phyloP scores from a whole-genome alignment of 441 rosid genomes.

The Manihot esculenta region DNA sequence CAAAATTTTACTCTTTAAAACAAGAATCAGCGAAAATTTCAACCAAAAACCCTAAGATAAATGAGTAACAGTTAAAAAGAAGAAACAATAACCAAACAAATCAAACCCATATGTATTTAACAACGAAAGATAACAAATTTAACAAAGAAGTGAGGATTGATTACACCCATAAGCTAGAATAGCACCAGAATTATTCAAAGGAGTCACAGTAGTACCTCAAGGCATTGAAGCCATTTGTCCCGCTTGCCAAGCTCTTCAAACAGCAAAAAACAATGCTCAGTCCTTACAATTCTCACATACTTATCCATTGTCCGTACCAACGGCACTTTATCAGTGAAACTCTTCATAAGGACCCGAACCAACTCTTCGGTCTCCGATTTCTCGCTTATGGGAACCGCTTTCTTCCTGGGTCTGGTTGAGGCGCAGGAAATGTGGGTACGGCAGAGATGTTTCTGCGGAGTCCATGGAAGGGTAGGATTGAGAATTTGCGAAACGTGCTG shows the following conservation, averaged over 20 bases:
- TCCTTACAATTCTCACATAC: slow-evolving; percentile 62
- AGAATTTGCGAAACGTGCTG: slow-evolving; percentile 4
- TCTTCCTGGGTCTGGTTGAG: slow-evolving; percentile 45
- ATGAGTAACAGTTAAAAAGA: background rate
- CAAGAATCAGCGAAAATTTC: background rate
- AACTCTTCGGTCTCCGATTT: slow-evolving; percentile 53
- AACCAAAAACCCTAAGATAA: background rate
- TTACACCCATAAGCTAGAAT: background rate
- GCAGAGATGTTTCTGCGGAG: slow-evolving; percentile 5
- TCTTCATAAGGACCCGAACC: slow-evolving; percentile 54
- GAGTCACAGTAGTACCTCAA: slow-evolving; percentile 51
- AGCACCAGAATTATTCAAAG: background rate
- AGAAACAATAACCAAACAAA: background rate
- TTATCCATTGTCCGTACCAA: slow-evolving; percentile 66
- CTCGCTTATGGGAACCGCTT: slow-evolving; percentile 33
- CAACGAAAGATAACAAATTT: slow-evolving; percentile 14
- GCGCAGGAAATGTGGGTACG: slow-evolving; percentile 29
- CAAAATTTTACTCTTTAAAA: background rate
- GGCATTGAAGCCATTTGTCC: slow-evolving; percentile 88
- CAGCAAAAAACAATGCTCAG: slow-evolving; percentile 80
- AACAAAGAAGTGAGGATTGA: background rate
- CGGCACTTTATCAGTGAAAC: slow-evolving; percentile 49
- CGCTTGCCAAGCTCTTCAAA: slow-evolving; percentile 90
- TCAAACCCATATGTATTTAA: background rate
- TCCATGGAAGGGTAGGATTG: slow-evolving; percentile 6